Evolutionary conservation across 2,329 filamentous ascomycete genomes (phyloP).

Genomic region (Arthrobotrys sinensis): DNA sequence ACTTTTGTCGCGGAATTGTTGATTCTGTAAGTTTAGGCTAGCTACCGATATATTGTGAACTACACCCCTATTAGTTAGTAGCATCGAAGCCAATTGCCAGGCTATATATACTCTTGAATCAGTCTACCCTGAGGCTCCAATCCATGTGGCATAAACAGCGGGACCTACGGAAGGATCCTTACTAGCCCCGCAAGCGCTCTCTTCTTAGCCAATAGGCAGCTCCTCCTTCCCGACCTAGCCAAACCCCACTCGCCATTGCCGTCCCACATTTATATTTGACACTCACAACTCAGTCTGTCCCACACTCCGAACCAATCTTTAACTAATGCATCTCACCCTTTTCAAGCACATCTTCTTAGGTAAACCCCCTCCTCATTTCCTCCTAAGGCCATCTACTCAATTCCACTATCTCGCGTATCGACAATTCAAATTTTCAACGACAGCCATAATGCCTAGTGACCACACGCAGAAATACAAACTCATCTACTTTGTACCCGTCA

Average conservation of each 20-base stretch:
- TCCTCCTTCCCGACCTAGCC: constrained; percentile 14
- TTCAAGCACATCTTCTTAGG: constrained; percentile 30
- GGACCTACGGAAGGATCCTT: constrained; percentile 21
- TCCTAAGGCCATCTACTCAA: constrained; percentile 21
- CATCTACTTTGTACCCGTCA: constrained; percentile 71
- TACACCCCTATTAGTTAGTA: not conserved
- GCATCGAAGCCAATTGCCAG: not conserved
- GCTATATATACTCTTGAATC: not conserved
- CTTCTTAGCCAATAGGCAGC: not conserved
- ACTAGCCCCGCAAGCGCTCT: not conserved
- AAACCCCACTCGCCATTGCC: constrained; percentile 36
- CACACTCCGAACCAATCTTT: not conserved
- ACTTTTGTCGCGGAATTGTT: no score
- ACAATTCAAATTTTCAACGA: constrained; percentile 15
- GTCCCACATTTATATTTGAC: not conserved
- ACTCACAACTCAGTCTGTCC: not conserved
- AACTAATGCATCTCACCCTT: constrained; percentile 21
- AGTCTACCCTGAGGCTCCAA: constrained; percentile 4
- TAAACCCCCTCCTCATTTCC: constrained; percentile 10
- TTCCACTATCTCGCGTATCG: not conserved
- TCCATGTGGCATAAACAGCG: constrained; percentile 15
- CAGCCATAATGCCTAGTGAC: constrained; percentile 12
- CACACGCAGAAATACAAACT: constrained; percentile 67
- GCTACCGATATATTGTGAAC: not conserved
- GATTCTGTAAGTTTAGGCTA: not conserved